These are phyloP conservation scores for Phytophthora brassicae DNA, from an alignment of 352 stramenopile species.

Conservation along the genomic window DNA sequence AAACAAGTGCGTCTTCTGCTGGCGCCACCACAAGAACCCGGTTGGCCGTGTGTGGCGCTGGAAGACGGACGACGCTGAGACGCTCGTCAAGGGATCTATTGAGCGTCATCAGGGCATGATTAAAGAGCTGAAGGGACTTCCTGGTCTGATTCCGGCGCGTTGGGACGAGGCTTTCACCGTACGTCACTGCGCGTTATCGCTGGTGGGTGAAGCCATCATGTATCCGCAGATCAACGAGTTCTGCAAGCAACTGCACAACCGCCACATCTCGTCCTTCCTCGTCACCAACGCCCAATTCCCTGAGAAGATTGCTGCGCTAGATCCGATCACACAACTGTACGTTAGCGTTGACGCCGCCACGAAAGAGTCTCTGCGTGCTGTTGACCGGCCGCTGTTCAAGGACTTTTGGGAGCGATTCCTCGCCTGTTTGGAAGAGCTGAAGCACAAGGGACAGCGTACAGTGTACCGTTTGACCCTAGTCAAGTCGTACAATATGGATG, in stretches of 20 bases:
- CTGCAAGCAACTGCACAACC: slow-evolving; percentile 93
- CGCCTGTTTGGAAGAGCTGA: slow-evolving; percentile 89
- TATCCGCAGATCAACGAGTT: slow-evolving; percentile 99
- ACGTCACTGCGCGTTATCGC: slow-evolving; percentile 95
- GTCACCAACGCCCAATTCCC: slow-evolving; percentile 99
- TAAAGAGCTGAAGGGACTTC: slow-evolving; percentile 95
- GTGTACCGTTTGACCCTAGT: slow-evolving; percentile 97
- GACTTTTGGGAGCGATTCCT: slow-evolving; percentile 98
- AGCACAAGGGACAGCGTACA: slow-evolving; percentile 95
- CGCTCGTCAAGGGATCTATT: slow-evolving; percentile 94
- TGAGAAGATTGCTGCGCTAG: slow-evolving; percentile 93
- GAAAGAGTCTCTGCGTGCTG: slow-evolving; percentile 94
- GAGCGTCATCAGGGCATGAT: slow-evolving; percentile 93
- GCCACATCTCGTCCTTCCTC: slow-evolving; percentile 97
- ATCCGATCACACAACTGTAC: slow-evolving; percentile 98
- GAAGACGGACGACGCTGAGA: slow-evolving; percentile 96
- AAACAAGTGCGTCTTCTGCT: slow-evolving; percentile 99
- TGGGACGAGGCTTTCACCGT: slow-evolving; percentile 96
- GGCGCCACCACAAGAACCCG: slow-evolving; percentile 99
- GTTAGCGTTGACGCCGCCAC: slow-evolving; percentile 98
- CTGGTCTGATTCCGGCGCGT: slow-evolving; percentile 92
- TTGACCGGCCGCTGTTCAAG: slow-evolving; percentile 96
- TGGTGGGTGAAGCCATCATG: slow-evolving; percentile 99
- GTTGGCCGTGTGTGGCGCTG: slow-evolving; percentile 97
- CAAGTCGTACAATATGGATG: slow-evolving; percentile 98